These are phyloP conservation scores for Claviceps purpurea DNA, from an alignment of 2,329 filamentous ascomycete species.

Conservation along the genomic window DNA sequence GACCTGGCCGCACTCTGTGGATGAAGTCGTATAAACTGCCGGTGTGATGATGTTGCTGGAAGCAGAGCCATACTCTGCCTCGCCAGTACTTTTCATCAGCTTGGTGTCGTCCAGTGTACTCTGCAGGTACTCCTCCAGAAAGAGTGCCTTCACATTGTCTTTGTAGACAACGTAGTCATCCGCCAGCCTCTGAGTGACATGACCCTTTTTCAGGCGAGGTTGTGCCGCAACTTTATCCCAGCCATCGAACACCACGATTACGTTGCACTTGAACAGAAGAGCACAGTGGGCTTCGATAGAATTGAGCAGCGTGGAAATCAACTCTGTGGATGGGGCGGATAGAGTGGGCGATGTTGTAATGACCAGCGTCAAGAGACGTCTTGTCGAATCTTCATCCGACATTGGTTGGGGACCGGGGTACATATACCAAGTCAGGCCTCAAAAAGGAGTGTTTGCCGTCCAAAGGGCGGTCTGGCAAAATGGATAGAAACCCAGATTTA, in stretches of 20 bases:
- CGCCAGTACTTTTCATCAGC: slow-evolving; percentile 11
- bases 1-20: slow-evolving; percentile 23
- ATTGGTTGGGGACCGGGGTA: background rate
- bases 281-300: slow-evolving; percentile 32
- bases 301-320: slow-evolving; percentile 31
- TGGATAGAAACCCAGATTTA: background rate
- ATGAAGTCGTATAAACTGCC: background rate
- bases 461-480: background rate
- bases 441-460: background rate
- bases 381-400: background rate
- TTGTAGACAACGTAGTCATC: slow-evolving; percentile 29
- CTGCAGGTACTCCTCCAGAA: slow-evolving; percentile 11
- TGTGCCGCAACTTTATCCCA: slow-evolving; percentile 32
- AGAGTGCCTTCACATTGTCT: slow-evolving; percentile 29
- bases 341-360: slow-evolving; percentile 44
- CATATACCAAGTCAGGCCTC: background rate
- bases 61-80: slow-evolving; percentile 35
- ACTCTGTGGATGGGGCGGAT: slow-evolving; percentile 37
- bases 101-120: background rate
- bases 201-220: slow-evolving; percentile 39
- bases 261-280: slow-evolving; percentile 24
- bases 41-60: slow-evolving; percentile 18
- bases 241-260: slow-evolving; percentile 39
- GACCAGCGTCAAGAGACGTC: slow-evolving; percentile 19
- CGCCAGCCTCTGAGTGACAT: slow-evolving; percentile 33